Conservation (phyloP, 108 stramenopile species). For the Skeletonema tropicum region DNA sequence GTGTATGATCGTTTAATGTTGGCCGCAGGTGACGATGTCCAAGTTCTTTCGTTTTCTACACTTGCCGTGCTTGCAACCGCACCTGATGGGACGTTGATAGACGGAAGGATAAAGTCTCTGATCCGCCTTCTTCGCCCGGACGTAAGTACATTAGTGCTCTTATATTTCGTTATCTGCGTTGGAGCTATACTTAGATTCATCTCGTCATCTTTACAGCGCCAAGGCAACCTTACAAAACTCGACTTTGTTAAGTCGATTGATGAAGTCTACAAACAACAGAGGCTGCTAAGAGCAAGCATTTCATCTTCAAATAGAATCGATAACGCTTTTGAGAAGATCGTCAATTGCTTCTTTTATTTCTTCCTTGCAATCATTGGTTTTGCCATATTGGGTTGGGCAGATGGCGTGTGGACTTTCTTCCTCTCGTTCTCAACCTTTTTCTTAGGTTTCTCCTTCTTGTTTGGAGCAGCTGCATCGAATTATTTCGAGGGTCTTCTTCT, state of each 20-base stretch:
- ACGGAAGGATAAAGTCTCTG: conserved; percentile 55
- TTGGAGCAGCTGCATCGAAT: conserved; percentile 62
- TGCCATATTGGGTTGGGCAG: conserved; percentile 42
- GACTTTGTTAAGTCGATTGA: conserved; percentile 77
- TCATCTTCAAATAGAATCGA: conserved; percentile 59
- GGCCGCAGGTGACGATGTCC: conserved; percentile 17
- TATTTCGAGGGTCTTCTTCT: conserved; percentile 76
- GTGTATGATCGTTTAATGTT: conserved; percentile 44
- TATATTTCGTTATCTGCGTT: not conserved
- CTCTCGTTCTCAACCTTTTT: conserved; percentile 52
- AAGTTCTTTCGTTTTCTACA: conserved; percentile 57
- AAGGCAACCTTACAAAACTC: conserved; percentile 53
- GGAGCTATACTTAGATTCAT: not conserved
- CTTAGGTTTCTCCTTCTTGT: conserved; percentile 54
- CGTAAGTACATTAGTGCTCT: not conserved
- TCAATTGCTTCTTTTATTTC: conserved; percentile 65
- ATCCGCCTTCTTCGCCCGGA: conserved; percentile 70
- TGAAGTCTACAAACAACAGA: conserved; percentile 66
- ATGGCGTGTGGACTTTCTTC: conserved; percentile 43
- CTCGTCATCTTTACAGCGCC: conserved; percentile 42
- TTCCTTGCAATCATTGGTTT: conserved; percentile 47
- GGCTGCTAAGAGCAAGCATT: conserved; percentile 67
- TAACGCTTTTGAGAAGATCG: conserved; percentile 65
- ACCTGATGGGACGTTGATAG: conserved; percentile 43
- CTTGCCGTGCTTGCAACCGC: conserved; percentile 48